Evolutionary conservation across 495 filamentous ascomycete species (phyloP).

Genomic region (Schizothecium vesticola): DNA sequence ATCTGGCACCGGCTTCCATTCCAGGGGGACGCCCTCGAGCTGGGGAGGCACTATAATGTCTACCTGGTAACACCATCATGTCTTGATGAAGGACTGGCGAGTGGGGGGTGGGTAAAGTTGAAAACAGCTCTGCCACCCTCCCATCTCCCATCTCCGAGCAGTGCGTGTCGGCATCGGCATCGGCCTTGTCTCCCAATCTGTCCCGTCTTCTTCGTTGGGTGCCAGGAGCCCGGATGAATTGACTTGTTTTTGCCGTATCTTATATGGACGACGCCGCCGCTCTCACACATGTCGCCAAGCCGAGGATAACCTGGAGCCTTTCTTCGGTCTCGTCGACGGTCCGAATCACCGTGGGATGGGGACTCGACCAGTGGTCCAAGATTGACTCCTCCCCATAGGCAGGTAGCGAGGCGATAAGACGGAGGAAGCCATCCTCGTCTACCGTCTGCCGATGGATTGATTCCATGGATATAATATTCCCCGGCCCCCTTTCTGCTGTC

Average conservation of each 20-base stretch:
- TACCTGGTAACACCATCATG: neutral
- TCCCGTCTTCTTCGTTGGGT: neutral
- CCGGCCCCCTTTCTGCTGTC: neutral
- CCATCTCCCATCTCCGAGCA: neutral
- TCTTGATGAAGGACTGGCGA: neutral
- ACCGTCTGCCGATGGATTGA: too few species aligned
- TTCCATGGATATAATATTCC: neutral
- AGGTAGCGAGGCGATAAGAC: neutral
- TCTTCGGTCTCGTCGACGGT: neutral
- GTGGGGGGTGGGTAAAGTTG: neutral
- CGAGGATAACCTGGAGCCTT: neutral
- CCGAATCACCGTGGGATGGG: neutral
- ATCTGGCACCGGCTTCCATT: neutral
- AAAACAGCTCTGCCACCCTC: neutral
- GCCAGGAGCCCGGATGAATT: constrained; percentile 17
- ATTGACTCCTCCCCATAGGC: too few species aligned
- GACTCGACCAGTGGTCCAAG: too few species aligned
- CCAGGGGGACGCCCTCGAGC: too few species aligned
- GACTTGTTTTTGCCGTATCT: constrained; percentile 8
- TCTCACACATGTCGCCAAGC: neutral
- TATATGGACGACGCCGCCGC: neutral
- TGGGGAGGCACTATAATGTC: neutral
- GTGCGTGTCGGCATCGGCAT: constrained; percentile 2
- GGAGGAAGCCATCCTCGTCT: neutral
- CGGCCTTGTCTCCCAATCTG: neutral